These are phyloP conservation scores for Candida fluviatilis DNA, from an alignment of 805 yeast genomes.

Conservation along the genomic window DNA sequence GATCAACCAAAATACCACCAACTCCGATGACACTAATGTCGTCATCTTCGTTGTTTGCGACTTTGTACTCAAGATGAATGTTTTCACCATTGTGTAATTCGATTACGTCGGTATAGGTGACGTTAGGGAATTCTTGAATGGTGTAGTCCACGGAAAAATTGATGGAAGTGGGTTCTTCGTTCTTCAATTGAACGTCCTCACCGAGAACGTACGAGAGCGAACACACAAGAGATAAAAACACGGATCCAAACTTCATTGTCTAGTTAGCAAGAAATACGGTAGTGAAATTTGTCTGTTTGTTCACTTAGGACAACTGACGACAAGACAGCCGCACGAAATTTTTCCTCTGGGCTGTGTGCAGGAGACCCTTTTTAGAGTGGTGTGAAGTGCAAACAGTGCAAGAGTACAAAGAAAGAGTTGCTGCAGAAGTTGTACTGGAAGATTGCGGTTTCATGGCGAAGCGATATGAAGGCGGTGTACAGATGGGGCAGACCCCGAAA, in stretches of 20 bases:
- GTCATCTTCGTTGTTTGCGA: slow-evolving; percentile 57
- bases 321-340: not conserved
- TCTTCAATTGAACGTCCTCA: slow-evolving; percentile 4
- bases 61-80: slow-evolving; percentile 46
- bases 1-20: slow-evolving; percentile 60
- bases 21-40: slow-evolving; percentile 56
- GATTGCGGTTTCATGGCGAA: too few relatives aligned
- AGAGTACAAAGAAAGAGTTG: too few relatives aligned
- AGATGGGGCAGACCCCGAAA: not conserved
- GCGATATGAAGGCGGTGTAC: not conserved
- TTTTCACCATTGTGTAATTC: slow-evolving; percentile 48
- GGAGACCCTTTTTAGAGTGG: too few relatives aligned
- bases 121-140: slow-evolving; percentile 42
- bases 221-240: not conserved
- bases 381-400: too few relatives aligned
- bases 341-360: not conserved
- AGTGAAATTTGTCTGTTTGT: not conserved
- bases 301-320: not conserved
- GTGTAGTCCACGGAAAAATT: slow-evolving; percentile 44
- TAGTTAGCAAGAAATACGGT: not conserved
- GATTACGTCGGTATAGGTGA: slow-evolving; percentile 36
- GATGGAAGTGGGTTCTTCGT: slow-evolving; percentile 5
- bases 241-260: slow-evolving; percentile 11
- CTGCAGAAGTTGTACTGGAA: too few relatives aligned
- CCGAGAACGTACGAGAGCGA: slow-evolving; percentile 4